These are phyloP conservation scores for Entomortierella beljakovae DNA, from an alignment of 192 early-diverging fungal genomes.

Conservation along the genomic window DNA sequence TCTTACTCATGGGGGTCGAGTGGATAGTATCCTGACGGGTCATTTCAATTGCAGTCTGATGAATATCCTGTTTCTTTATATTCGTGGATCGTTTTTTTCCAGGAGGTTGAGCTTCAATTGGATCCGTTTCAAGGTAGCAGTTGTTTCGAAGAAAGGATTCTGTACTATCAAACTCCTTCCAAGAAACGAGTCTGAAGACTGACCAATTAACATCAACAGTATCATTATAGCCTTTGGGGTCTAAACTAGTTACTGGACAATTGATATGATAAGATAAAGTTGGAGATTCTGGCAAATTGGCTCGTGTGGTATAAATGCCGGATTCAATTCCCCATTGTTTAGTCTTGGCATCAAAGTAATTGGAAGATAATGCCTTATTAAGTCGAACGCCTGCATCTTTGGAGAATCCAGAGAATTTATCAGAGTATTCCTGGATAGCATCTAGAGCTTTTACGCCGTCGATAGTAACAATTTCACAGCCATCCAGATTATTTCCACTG, in stretches of 20 bases:
- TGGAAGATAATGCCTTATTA: conserved; percentile 21
- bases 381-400: conserved; percentile 49
- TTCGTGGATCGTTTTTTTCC: not conserved
- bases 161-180: conserved; percentile 24
- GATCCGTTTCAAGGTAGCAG: conserved; percentile 23
- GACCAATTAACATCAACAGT: conserved; percentile 18
- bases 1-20: not conserved
- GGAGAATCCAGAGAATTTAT: conserved; percentile 22
- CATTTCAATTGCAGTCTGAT: conserved; percentile 13
- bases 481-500: conserved; percentile 3
- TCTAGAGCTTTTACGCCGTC: conserved; percentile 29
- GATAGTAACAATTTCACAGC: conserved; percentile 36
- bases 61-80: not conserved
- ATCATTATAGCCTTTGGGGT: conserved; percentile 10
- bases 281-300: conserved; percentile 16
- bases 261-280: conserved; percentile 20
- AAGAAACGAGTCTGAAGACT: conserved; percentile 14
- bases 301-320: conserved; percentile 20
- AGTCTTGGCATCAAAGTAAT: not conserved
- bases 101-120: not conserved
- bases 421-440: conserved; percentile 32
- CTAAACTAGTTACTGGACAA: conserved; percentile 2
- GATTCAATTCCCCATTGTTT: not conserved
- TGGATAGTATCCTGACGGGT: conserved; percentile 6
- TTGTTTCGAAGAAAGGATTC: conserved; percentile 20